Conservation (phyloP, 805 yeast species). For the Nakazawaea ishiwadae region DNA sequence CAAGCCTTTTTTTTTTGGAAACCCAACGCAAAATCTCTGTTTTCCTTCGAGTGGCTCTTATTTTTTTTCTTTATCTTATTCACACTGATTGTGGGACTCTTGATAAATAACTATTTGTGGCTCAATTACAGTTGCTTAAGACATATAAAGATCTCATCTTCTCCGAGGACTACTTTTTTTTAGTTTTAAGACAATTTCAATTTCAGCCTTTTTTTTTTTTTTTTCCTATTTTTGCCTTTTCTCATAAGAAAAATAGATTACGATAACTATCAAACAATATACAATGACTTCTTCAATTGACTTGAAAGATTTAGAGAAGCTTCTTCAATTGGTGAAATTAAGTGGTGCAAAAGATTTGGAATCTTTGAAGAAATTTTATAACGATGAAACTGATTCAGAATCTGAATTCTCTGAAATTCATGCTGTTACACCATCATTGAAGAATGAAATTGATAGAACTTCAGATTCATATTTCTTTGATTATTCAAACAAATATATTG, state of each 20-base stretch:
- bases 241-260: not conserved
- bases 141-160: too few species aligned
- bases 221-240: too few species aligned
- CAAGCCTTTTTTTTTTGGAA: not conserved
- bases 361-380: constrained; percentile 1
- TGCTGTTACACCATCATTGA: not conserved
- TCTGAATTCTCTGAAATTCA: constrained; percentile 1
- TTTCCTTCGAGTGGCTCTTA: not conserved
- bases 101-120: too few species aligned
- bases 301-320: constrained; percentile 4
- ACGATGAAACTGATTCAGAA: not conserved
- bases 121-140: too few species aligned
- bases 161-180: too few species aligned
- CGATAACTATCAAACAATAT: not conserved
- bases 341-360: constrained; percentile 5
- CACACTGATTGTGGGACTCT: too few species aligned
- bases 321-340: constrained; percentile 5
- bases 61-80: too few species aligned
- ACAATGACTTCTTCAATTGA: not conserved
- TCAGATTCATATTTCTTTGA: constrained; percentile 10
- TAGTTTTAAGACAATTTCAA: too few species aligned
- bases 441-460: constrained; percentile 4
- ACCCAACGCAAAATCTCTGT: not conserved
- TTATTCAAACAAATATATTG: constrained; percentile 45
- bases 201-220: too few species aligned